Base-by-base conservation (phyloP, 2,329 filamentous ascomycete genomes). In the Blastomyces silverae region DNA sequence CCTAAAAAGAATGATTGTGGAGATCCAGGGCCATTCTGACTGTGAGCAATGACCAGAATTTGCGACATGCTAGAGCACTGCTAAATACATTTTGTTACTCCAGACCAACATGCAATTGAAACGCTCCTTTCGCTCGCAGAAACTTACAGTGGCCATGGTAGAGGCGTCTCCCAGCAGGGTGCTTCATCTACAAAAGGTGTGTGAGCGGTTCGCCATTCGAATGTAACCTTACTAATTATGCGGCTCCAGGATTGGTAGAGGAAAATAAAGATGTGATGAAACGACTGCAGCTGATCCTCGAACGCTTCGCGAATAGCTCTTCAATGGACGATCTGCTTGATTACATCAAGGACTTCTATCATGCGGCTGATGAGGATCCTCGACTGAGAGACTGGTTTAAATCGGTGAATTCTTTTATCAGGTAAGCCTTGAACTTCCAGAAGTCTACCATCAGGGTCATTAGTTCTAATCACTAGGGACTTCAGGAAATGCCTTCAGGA, bases 1-100 rank as follows among this genome's bases (percentile, higher is more conserved):
- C 48, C 79, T 99, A 70, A 99, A 93, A 87, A 97, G 97, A 86
- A 96, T 97, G 89, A 81, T 99, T 50, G 87, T 97, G 57, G 94
- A 99, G 79, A 92, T 96, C 71, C 94, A 99, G 79, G 90, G 93
- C 64, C 94, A 97, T 74, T 86, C 90, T 65, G 93, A 99, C 72
- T 99, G 85, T 87, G 78, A 76, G 83, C 79, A 17, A 22, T 39
- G 17, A 5, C n/a, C 13, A 39, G 22, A 1, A 57, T 17, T 48
- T 17, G 17, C 25, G 11, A 48, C 22, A 22, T n/a, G 44, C 13
- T 28, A 42, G 20, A 50, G 37, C 39, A 37, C 25, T 31, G n/a
- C 64, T 68, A 64, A 68, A 57, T 34, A 20, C 5, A 4, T 42
- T 44, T 60, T 8, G 1, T 17, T 3, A 39, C 62, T 69, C 53